Percentiles rank a stretch among this genome's conserved stretches.
Evolutionary conservation across 2,329 filamentous ascomycete genomes (phyloP).

Genomic region (Phoma herbarum): DNA sequence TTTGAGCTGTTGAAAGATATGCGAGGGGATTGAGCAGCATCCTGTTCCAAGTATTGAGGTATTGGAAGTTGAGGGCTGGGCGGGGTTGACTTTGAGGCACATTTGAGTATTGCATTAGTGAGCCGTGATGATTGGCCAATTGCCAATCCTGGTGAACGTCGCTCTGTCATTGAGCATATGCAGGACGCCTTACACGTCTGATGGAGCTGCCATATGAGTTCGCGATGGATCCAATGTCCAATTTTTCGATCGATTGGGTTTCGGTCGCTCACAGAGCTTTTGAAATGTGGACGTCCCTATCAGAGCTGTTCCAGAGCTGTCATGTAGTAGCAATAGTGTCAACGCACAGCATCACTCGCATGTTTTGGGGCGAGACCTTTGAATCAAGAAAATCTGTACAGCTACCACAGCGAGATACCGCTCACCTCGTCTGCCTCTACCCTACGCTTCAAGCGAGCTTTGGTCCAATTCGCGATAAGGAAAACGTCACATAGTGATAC

Average conservation of each 20-base stretch:
- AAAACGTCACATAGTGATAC: conserved; percentile 42
- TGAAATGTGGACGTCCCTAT: neutral
- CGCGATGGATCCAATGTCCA: too few species aligned
- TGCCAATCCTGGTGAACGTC: neutral
- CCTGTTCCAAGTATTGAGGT: neutral
- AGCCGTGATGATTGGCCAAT: conserved; percentile 6
- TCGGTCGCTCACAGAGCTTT: neutral
- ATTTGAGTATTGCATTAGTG: conserved; percentile 1
- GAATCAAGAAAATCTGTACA: conserved; percentile 38
- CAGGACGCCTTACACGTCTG: neutral
- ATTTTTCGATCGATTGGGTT: neutral
- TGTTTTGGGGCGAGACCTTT: neutral
- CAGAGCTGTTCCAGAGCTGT: neutral
- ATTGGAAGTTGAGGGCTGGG: neutral
- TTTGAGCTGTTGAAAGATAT: conserved; percentile 4
- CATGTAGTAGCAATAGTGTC: neutral
- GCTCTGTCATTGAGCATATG: neutral
- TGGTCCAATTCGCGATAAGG: conserved; percentile 26
- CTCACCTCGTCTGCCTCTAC: conserved; percentile 24
- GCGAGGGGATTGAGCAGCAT: conserved; percentile 1
- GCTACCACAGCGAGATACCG: conserved; percentile 41
- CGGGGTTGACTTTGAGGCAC: neutral
- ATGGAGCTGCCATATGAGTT: neutral
- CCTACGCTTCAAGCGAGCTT: conserved; percentile 19
- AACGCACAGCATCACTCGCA: conserved; percentile 11